Base-by-base conservation (phyloP, 805 yeast species). In the Ogataea populi-albae region DNA sequence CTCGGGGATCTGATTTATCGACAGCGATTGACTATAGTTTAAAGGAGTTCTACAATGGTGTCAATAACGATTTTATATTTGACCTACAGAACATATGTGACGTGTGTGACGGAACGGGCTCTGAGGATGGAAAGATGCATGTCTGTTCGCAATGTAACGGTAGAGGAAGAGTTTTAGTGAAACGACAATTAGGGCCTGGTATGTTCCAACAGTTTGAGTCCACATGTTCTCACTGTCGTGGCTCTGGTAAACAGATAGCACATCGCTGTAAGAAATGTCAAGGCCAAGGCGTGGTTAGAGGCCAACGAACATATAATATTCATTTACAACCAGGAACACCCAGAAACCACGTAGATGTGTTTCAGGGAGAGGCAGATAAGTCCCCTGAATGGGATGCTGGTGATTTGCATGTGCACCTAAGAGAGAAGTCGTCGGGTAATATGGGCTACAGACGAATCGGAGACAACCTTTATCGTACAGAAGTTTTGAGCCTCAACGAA, bases 401-500 rank as follows among this genome's bases (percentile, higher is more conserved):
- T 14, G 86, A 91, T 62, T 64, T 93, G 37, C 57, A 71, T 17
- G 68, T 88, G n/a, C 68, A 66, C 26, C 55, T 86, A 24, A 55
- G 53, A 21, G 97, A 91, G 62, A 65, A 69, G 25, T 37, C 49
- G 2, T 57, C 44, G 20, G 72, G 69, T 12, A 81, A 84, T 54
- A 56, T 86, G 73, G 98, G 98, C 6, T 93, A 80, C 63, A 73
- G 96, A 59, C 74, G 98, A 49, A 72, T 87, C 41, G 85, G 85
- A 23, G 57, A 71, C 44, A 68, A 83, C 50, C 63, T 93, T 45
- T 89, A 81, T 64, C 68, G 98, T 41, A 84, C 87, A 0, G 98
- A 93, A 56, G 79, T 77, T 1, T 56, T 93, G 20, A 72, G 83
- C 3, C 66, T 80, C 33, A 68, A 72, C 35, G 96, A 93, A 58